Evolutionary conservation across 768 basidiomycete species (phyloP).

Genomic region (Tulasnella sp.): DNA sequence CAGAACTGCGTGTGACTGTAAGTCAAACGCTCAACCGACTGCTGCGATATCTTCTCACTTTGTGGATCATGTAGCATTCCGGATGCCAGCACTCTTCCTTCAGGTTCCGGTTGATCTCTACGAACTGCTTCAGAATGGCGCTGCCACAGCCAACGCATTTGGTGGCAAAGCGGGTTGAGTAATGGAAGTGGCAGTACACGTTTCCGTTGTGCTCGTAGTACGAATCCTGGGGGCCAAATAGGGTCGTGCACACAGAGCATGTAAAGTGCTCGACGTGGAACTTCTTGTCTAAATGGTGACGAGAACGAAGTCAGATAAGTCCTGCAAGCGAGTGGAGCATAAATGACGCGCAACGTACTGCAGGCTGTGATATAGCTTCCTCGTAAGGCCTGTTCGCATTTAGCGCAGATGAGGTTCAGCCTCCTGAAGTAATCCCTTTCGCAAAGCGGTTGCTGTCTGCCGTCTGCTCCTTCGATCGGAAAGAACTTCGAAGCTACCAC

Average conservation of each 20-base stretch:
- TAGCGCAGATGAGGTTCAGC: slow-evolving; percentile 90
- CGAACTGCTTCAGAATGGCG: slow-evolving; percentile 97
- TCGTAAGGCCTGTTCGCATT: slow-evolving; percentile 86
- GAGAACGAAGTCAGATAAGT: neutral
- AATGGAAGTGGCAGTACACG: slow-evolving; percentile 98
- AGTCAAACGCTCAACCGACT: neutral
- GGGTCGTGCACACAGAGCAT: slow-evolving; percentile 88
- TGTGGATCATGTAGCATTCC: slow-evolving; percentile 99
- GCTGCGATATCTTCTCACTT: slow-evolving; percentile 42
- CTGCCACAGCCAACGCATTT: slow-evolving; percentile 97
- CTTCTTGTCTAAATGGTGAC: slow-evolving; percentile 63
- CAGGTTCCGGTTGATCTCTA: slow-evolving; percentile 98
- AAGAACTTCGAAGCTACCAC: slow-evolving; percentile 99
- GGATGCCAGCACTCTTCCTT: slow-evolving; percentile 99
- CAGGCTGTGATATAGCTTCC: slow-evolving; percentile 99
- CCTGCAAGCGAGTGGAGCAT: neutral
- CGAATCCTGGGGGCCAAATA: slow-evolving; percentile 96
- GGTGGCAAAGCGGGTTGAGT: slow-evolving; percentile 95
- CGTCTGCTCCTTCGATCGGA: slow-evolving; percentile 86
- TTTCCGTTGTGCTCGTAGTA: slow-evolving; percentile 99
- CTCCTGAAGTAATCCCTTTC: slow-evolving; percentile 97
- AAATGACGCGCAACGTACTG: slow-evolving; percentile 46
- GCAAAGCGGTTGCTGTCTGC: slow-evolving; percentile 87
- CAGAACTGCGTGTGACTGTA: slow-evolving; percentile 58
- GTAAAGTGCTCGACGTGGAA: slow-evolving; percentile 99